Base-by-base conservation (phyloP, 148 eudicot species). In the Linanthus parryae region DNA sequence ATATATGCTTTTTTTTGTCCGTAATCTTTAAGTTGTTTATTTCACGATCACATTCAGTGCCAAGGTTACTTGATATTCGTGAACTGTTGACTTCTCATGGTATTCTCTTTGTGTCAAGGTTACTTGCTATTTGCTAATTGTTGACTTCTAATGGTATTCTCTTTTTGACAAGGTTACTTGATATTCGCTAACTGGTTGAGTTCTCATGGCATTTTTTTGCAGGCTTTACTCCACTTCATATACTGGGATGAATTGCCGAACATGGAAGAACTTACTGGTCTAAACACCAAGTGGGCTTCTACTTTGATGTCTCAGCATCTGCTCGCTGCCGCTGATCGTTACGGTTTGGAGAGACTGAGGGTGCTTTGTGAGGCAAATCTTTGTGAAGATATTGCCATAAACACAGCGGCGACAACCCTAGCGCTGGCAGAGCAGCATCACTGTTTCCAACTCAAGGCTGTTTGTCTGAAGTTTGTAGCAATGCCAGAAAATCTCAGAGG, bases 361-460 rank as follows among this genome's bases (percentile, higher is more conserved):
- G 62, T 79, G 63, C 59, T 84, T 5, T 92, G 98, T 58, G 98
- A 92, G 69, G 73, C 83, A 44, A 77, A 72, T 35, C 94, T 92
- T 19, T 79, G 81, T 68, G 85, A 84, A 29, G 83, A 84, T 65
- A 71, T 87, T 59, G 90, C 94, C 37, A 84, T 92, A 57, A 81
- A 86, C 59, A 87, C 88, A 17, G 98, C 80, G 29, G 94, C 96
- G 34, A 81, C 98, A 34, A 92, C 98, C 17, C 65, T 92, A 49
- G 96, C 98, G 28, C 68, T 92, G 75, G 98, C 98, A 13, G 96
- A 92, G 59, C 98, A 92, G 56, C 98, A 92, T 69, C 94, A 81
- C 35, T 92, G 96, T 79, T 59, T 71, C 67, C 95, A 77, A 54
- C 44, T 92, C 47, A 92, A 92, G 72, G 65, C 87, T 37, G 85